phyloP scores from a whole-genome alignment of 768 basidiomycete species.

The Cyathus striatus region DNA sequence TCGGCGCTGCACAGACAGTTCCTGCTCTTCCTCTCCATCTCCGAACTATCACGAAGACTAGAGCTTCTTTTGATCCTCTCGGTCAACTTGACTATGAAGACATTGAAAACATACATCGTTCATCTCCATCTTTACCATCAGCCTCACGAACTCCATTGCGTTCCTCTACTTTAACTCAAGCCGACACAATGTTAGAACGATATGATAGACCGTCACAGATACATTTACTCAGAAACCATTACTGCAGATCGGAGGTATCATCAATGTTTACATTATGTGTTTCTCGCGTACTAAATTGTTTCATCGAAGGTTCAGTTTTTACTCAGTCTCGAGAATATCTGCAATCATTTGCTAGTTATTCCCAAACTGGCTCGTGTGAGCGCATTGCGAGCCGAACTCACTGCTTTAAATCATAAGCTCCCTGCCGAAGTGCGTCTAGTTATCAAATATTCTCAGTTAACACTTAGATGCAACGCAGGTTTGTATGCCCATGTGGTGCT shows the following conservation, averaged over 20 bases:
- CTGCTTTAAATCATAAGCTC: slow-evolving; percentile 90
- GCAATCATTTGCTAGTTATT: slow-evolving; percentile 84
- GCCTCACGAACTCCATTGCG: slow-evolving; percentile 39
- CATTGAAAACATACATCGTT: slow-evolving; percentile 51
- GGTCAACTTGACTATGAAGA: slow-evolving; percentile 56
- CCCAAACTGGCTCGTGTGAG: slow-evolving; percentile 93
- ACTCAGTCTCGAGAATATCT: slow-evolving; percentile 86
- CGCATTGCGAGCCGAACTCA: slow-evolving; percentile 94
- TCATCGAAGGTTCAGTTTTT: slow-evolving; percentile 76
- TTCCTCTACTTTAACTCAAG: slow-evolving; percentile 35
- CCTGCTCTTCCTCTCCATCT: slow-evolving; percentile 67
- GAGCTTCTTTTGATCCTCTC: slow-evolving; percentile 69
- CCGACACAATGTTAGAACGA: slow-evolving; percentile 56
- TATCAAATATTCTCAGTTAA: background rate
- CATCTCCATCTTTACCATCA: slow-evolving; percentile 67
- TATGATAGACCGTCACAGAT: slow-evolving; percentile 67
- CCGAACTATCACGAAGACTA: slow-evolving; percentile 43
- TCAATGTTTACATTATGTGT: slow-evolving; percentile 1
- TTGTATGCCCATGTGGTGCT: slow-evolving; percentile 87
- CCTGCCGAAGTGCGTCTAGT: slow-evolving; percentile 79
- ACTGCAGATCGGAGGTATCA: slow-evolving; percentile 80
- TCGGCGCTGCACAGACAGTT: slow-evolving; percentile 66
- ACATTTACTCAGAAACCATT: slow-evolving; percentile 78
- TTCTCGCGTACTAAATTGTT: background rate
- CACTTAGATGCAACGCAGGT: slow-evolving; percentile 38